Evolutionary conservation across 257 asterid species (phyloP), one percentile per base, ranked within the genome.

Genomic region (Przewalskia tangutica): DNA sequence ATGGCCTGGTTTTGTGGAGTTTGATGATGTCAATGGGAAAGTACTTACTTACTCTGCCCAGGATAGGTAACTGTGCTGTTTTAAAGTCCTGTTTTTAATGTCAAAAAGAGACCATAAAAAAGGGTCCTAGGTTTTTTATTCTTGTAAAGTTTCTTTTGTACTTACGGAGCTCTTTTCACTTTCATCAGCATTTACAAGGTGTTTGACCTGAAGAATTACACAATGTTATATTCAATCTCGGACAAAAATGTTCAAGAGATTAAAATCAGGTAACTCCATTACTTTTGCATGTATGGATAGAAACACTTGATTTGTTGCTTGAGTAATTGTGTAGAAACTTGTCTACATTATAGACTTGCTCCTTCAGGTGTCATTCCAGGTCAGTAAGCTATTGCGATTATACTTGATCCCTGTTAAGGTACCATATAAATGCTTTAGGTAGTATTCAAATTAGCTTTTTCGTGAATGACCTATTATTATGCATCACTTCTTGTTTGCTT

Each of bases 1-100:
- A 89, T 96, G 98, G 98, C 99, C 99, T 13, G 98, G 99, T 44
- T 96, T 96, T 88, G 99, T 94, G 82, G 99, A 96, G 88, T 96
- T 96, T 81, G 99, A 96, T 85, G 99, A 96, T 67, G 99, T 96
- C 42, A 96, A 96, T 83, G 99, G 98, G 23, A 96, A 96, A 88
- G 99, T 96, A 79, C 97, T 96, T 67, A 94, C 98, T 46, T 93
- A 96, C 88, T 96, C 98, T 46, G 97, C 97, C n/a, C 98, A 96
- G 84, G 95, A 96, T 84, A 94, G 97, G 99, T 89, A 86, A 81
- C 11, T 56, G 18, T 81, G 58, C 78, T 64, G 17, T 65, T 65
- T 65, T 81, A 13, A 80, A 44, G 63, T 81, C 62, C 80, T 32
- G 68, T 62, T 55, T 71, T 60, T 14, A 27, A 16, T 50, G 18